A percentile compares a stretch with the other conserved stretches of the same genome.
phyloP scores from a whole-genome alignment of 1,284 basidiomycete species.

The Apiotrichum veenhuisii region DNA sequence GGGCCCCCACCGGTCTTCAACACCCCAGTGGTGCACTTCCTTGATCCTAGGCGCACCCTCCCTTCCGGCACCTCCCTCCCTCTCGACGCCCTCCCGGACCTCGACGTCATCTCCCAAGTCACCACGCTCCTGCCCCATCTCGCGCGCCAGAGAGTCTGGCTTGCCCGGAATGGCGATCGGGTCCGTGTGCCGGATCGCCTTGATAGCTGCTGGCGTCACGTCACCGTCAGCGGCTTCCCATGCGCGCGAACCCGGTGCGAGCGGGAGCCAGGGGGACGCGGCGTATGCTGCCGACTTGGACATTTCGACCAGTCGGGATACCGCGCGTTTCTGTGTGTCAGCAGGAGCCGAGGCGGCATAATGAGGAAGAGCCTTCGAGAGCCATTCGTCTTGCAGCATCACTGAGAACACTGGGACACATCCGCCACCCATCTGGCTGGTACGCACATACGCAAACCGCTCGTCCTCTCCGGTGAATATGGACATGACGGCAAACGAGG shows the following conservation, averaged over 20 bases:
- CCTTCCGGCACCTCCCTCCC: constrained; percentile 10
- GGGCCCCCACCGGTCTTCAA: constrained; percentile 51
- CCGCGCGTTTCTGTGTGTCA: constrained; percentile 54
- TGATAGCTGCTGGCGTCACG: background rate
- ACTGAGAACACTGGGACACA: too few relatives aligned
- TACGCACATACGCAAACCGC: constrained; percentile 61
- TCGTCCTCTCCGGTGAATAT: constrained; percentile 69
- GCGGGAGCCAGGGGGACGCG: constrained; percentile 46
- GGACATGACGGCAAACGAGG: constrained; percentile 52
- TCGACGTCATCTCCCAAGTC: background rate
- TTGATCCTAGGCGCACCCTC: constrained; percentile 33
- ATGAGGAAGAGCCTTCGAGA: too few relatives aligned
- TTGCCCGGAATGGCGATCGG: background rate
- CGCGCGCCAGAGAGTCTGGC: constrained; percentile 6
- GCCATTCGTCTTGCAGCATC: too few relatives aligned
- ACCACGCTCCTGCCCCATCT: background rate
- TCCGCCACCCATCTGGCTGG: background rate
- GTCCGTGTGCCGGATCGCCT: background rate
- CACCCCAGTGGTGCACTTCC: constrained; percentile 47
- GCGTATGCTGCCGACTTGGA: constrained; percentile 55
- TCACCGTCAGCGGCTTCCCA: constrained; percentile 46
- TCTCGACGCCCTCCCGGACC: background rate
- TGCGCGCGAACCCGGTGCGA: constrained; percentile 29
- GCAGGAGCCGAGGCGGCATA: background rate
- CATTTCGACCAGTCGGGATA: constrained; percentile 66